Percentiles rank a stretch among this genome's conserved stretches.
phyloP scores from a whole-genome alignment of 2,329 filamentous ascomycete genomes.

The Colletotrichum horii region DNA sequence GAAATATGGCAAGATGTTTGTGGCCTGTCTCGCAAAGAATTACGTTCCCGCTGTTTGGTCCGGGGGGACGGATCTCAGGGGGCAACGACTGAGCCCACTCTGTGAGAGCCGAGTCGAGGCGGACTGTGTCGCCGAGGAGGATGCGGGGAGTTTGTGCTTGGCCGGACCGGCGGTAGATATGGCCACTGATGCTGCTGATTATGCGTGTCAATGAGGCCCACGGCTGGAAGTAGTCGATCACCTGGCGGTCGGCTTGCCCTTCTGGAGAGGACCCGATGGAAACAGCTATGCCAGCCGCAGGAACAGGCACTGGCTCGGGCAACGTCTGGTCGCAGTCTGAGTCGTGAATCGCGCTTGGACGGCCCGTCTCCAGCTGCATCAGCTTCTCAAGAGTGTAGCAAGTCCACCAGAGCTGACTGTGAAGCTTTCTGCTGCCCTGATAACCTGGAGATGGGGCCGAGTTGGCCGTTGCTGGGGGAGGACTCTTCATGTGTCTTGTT shows the following conservation, averaged over 20 bases:
- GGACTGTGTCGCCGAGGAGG: conserved; percentile 17
- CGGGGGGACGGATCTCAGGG: neutral
- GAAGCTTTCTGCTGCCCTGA: conserved; percentile 44
- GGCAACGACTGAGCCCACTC: conserved; percentile 22
- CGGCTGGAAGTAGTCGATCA: conserved; percentile 17
- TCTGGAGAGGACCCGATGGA: neutral
- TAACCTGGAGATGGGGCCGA: neutral
- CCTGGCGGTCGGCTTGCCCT: neutral
- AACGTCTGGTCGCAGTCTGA: conserved; percentile 18
- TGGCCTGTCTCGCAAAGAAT: neutral
- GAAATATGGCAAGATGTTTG: conserved; percentile 8
- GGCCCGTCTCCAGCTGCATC: conserved; percentile 28
- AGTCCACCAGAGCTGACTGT: conserved; percentile 56
- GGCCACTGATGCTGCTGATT: conserved; percentile 16
- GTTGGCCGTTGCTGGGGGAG: neutral
- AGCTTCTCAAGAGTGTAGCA: conserved; percentile 54
- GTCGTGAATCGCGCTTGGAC: conserved; percentile 25
- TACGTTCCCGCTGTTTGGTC: neutral
- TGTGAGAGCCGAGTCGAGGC: conserved; percentile 20
- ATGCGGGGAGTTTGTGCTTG: neutral
- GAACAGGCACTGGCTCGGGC: neutral
- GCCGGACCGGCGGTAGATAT: neutral
- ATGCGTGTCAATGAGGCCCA: conserved; percentile 22
- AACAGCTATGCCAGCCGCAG: neutral
- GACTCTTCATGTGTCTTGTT: neutral